Evolutionary conservation across 2,329 filamentous ascomycete species (phyloP).

Genomic region (Apiospora koreana): DNA sequence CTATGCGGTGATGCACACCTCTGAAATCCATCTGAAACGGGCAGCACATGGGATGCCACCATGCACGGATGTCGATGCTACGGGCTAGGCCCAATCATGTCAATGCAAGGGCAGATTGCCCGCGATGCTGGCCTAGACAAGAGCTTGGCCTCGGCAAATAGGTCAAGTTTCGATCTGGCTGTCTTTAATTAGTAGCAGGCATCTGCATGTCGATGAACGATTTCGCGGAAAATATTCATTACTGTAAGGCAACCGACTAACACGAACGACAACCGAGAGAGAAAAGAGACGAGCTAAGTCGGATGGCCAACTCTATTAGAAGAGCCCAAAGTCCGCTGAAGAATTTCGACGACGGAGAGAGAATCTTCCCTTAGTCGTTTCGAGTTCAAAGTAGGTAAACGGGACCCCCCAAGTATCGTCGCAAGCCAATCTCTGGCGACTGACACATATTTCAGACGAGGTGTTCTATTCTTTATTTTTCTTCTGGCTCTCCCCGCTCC

Average conservation of each 20-base stretch:
- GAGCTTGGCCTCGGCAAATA: not conserved
- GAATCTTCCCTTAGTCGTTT: not conserved
- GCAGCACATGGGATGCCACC: slow-evolving; percentile 28
- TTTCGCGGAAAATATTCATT: not conserved
- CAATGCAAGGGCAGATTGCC: slow-evolving; percentile 4
- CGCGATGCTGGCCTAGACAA: not conserved
- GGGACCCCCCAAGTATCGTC: not conserved
- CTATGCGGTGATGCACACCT: slow-evolving; percentile 28
- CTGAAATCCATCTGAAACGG: slow-evolving; percentile 40
- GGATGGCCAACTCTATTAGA: not conserved
- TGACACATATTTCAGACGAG: slow-evolving; percentile 1
- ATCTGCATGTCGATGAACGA: not conserved
- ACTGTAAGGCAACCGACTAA: not conserved
- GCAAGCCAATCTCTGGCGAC: not conserved
- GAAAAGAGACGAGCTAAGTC: not conserved
- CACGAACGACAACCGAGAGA: not conserved
- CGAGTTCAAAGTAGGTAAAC: not conserved
- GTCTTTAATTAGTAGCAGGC: too few species aligned
- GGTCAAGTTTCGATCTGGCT: not conserved
- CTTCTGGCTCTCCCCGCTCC: not conserved
- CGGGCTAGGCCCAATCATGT: slow-evolving; percentile 3
- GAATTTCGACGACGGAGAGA: not conserved
- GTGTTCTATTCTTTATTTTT: not conserved
- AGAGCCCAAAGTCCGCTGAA: not conserved
- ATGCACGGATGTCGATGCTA: slow-evolving; percentile 17